Evolutionary conservation across 2,329 filamentous ascomycete genomes (phyloP), one percentile per base, ranked within the genome.

Genomic region (Colletotrichum incanum): DNA sequence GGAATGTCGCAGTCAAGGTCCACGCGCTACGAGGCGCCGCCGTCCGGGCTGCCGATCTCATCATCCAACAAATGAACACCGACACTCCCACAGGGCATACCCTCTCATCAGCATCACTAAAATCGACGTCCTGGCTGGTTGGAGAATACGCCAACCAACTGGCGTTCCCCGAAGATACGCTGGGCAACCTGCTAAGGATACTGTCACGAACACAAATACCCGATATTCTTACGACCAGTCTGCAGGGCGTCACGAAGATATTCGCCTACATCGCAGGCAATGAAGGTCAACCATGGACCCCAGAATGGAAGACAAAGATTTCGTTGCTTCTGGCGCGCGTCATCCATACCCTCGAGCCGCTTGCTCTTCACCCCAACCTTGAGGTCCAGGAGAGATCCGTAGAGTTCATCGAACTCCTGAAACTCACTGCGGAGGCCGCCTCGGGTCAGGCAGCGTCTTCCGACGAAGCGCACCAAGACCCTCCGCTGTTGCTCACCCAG

Each of bases 351-450:
- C 85, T 98, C 28, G 95, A 98, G 77, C 90, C 92, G 0, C 82
- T 98, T 20, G 91, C 92, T 0, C 87, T 92, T 50, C 94, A 98
- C 80, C 95, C 96, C 0, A 94, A 92, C 77, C 87, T 99, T 1
- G 96, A 99, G 79, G 95, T 99, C 4, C 96, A 99, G 82, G 96
- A 98, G 81, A 91, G 96, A 68, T 93, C 95, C 3, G 95, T 98
- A 1, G 95, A 98, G 79, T 97, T 98, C 76, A 88, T 95, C 0
- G 96, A 99, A 79, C 87, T 98, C 16, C 90, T 98, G 77, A 94
- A 94, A 71, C 86, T 99, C 55, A 94, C 94, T 2, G 91, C 92
- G 1, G 96, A 99, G 83, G 95, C 96, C 18, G 90, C 90, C 3
- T 88, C 91, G 11, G 91, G 87, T 1, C 93, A 95, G 73, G 86